These are phyloP conservation scores for Aspergillus flavus DNA, from an alignment of 2,329 filamentous ascomycete species.

Conservation along the genomic window DNA sequence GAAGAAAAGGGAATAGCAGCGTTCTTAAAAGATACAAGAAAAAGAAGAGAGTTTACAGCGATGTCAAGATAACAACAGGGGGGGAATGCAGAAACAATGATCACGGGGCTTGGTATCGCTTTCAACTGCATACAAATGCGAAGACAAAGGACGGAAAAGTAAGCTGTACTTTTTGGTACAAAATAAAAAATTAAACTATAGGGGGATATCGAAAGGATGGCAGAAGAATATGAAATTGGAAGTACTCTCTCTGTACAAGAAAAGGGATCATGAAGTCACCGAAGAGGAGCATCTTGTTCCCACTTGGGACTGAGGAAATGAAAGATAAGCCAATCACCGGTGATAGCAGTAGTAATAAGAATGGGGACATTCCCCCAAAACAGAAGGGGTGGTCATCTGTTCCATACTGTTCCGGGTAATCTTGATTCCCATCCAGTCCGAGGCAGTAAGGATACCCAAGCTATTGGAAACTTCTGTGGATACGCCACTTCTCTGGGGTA, in stretches of 20 bases:
- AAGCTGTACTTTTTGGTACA: neutral
- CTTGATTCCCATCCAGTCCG: conserved; percentile 2
- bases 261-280: neutral
- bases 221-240: neutral
- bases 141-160: neutral
- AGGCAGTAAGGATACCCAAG: conserved; percentile 4
- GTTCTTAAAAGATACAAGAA: neutral
- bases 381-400: conserved; percentile 1
- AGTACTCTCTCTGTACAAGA: neutral
- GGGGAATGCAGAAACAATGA: neutral
- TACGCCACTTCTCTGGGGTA: conserved; percentile 2
- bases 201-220: neutral
- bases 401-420: neutral
- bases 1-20: neutral
- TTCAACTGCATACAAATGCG: neutral
- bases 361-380: neutral
- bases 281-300: neutral
- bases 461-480: conserved; percentile 4
- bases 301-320: neutral
- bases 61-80: neutral
- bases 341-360: neutral
- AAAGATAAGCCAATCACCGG: neutral
- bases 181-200: neutral
- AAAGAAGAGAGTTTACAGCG: neutral
- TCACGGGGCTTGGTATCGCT: neutral